These are phyloP conservation scores for Balamuthia mandrillaris DNA, from an alignment of 208 protist genomes.

Conservation along the genomic window DNA sequence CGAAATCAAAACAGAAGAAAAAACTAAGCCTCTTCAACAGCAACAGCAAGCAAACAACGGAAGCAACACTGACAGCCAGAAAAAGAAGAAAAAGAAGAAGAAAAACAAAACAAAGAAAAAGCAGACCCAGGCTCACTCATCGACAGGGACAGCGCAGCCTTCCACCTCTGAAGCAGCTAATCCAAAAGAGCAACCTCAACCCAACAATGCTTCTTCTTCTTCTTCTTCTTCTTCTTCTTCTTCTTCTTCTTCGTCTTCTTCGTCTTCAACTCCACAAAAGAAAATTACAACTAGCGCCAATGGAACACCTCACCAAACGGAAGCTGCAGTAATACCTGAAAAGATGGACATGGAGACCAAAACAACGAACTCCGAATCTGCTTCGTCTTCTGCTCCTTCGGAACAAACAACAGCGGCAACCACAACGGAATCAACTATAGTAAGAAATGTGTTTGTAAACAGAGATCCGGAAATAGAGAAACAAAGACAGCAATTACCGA, in stretches of 20 bases:
- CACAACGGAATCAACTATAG: not conserved
- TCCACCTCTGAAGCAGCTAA: not conserved
- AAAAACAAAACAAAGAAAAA: not conserved
- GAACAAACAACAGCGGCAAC: not conserved
- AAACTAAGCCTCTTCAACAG: not conserved
- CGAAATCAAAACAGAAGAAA: not conserved
- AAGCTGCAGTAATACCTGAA: not conserved
- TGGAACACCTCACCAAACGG: not conserved
- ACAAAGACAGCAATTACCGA: constrained; percentile 65
- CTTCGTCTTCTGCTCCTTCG: not conserved
- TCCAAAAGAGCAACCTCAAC: not conserved
- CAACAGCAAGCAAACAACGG: not conserved
- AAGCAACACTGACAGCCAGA: not conserved
- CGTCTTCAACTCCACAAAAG: not conserved
- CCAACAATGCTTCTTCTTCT: no score
- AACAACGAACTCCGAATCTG: not conserved
- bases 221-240: no score
- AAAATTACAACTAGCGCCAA: not conserved
- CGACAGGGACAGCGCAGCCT: not conserved
- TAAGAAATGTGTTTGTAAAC: constrained; percentile 53
- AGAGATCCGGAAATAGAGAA: constrained; percentile 56
- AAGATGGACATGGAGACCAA: not conserved
- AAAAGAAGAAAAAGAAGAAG: constrained; percentile 25
- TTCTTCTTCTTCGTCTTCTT: no score
- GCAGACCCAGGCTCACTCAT: not conserved